Base-by-base conservation (phyloP, 2,329 filamentous ascomycete species). In the Fusarium dimerum region DNA sequence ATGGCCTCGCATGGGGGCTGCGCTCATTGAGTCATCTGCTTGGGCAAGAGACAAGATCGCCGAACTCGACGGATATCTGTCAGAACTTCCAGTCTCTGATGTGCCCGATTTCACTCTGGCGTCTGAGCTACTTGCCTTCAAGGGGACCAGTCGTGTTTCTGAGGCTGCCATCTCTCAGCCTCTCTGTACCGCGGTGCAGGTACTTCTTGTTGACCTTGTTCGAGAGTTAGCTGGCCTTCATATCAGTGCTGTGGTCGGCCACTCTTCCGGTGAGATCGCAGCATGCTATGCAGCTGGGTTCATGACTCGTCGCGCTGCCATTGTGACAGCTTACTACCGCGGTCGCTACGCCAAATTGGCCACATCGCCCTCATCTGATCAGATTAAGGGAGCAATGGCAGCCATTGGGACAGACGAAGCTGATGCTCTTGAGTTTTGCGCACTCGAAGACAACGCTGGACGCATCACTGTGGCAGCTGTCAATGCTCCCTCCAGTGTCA, bases 191-290 rank as follows among this genome's bases (percentile, higher is more conserved):
- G 68, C 64, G 0, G 34, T 71, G 0, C 57, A 71, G 47, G 52
- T 69, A 3, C 52, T 62, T 2, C 48, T 71, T 1, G 60, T 70
- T 7, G 63, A 70, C 8, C 49, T 67, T 2, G 55, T 71, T 1
- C 38, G 50, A 0, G 52, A 61, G n/a, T n/a, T n/a, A 0, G 70
- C 69, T 6, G 70, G 70, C 3, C 49, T 79, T 16, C 42, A 47
- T 1, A 69, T 75, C 6, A 38, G 52, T 2, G 69, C 67, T 2
- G 74, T 77, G 0, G 68, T 78, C 3, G 78, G 78, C 3, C 78
- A 81, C 56, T 79, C 77, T 0, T 76, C 74, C 0, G 78, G 78
- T 2, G 78, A 81, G 55, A 80, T 81, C 15, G 77, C 65, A 1
- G 78, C 78, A 0, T 79, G 76, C 0, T 82, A 79, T 55, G 76